Evolutionary conservation across 306 rosid genomes (phyloP), one percentile per base, ranked within the genome.

Genomic region (Trifolium subterraneum): DNA sequence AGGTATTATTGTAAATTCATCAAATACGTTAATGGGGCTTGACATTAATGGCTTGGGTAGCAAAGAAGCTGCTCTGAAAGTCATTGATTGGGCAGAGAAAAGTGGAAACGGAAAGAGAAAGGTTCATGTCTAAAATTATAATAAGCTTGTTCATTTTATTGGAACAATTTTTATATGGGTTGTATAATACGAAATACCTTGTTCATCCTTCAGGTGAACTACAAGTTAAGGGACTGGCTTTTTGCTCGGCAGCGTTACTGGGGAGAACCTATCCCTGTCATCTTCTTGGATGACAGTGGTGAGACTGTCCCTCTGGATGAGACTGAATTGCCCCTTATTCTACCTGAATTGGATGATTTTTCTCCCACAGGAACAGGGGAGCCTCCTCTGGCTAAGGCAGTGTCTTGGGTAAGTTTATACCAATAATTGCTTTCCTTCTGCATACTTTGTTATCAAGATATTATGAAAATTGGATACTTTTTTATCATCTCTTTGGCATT

Each of bases 201-300:
- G 47, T 64, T 84, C 56, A 68, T 72, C 48, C 42, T 84, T 71
- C 75, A 94, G 98, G 96, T 94, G 78, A 94, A 94, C 81, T 91
- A 80, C 86, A 94, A 90, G 83, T 86, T 94, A 86, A 89, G 98
- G 87, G 98, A 94, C 79, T 91, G 98, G 98, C 98, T 94, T 73
- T 94, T 94, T 89, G 98, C 98, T 71, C 87, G 98, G 52, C 98
- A 94, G 79, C 93, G 98, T 12, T 94, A 94, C 84, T 94, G 98
- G 98, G 98, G 98, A 22, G 98, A 94, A 75, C 98, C 98, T 74
- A 94, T 94, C 80, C 98, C 98, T 79, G 91, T 94, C 35, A 79
- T 91, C 84, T 91, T 91, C 79, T 79, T 87, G 86, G 93, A 90
- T 80, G 91, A 83, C 54, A 83, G 71, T 77, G 88, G 84, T 75